Evolutionary conservation across 2,329 filamentous ascomycete species (phyloP), one percentile per base, ranked within the genome.

Genomic region (Nemania serpens): DNA sequence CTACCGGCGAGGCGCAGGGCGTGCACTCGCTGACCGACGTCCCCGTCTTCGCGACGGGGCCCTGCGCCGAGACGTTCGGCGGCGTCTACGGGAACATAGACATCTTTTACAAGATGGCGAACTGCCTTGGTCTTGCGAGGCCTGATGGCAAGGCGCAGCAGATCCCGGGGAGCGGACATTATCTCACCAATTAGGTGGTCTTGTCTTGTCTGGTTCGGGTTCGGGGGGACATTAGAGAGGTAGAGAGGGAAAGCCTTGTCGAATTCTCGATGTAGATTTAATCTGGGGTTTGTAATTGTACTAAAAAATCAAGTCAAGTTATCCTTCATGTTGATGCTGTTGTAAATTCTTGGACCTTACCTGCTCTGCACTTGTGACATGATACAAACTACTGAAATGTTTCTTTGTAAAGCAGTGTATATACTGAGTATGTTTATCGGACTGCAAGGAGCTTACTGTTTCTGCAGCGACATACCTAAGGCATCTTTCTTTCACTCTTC

Each of bases 11-110:
- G 68, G 73, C 80, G 42, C 84, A 89, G 77, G 91, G 90, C 51
- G 90, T 92, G 17, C 90, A 93, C 78, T 90, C 86, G 22, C 78
- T 93, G 64, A 93, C 90, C 1, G 90, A 93, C 69, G 90, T 93
- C 34, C 87, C 90, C 1, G 88, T 95, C 18, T 94, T 90, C 69
- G 89, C 90, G 1, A 83, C 84, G 79, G 91, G 91, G 0, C 91
- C 91, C 5, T 94, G 91, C 77, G 88, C 92, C 74, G 88, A 91
- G 69, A 77, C 83, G 13, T 95, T 95, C 72, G 85, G 87, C 4
- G 89, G 90, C 57, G 84, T 88, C 3, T 91, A 87, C 67, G 86
- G 81, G 74, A 90, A 87, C 71, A 83, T 91, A 47, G 89, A 92
- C 64, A 79, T 92, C 66, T 92, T 92, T 69, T 92, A 87, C 77